Base-by-base conservation (phyloP, 345 rosid genomes). In the Camelina neglecta region DNA sequence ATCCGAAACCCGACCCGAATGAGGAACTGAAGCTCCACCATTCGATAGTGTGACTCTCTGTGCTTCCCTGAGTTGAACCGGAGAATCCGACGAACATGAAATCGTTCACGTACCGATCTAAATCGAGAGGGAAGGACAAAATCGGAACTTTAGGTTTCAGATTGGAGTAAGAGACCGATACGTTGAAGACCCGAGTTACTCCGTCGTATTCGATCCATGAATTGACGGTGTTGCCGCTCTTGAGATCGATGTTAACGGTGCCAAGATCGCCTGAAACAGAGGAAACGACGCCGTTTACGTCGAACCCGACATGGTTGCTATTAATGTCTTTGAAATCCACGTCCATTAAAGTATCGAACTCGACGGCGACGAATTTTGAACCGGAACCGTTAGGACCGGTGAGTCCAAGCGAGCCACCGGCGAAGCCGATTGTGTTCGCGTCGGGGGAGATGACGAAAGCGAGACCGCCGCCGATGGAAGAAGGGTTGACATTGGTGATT, bases 1-100 rank as follows among this genome's bases (percentile, higher is more conserved):
- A 48, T 44, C 69, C 70, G 0, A 73, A 23, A 55, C 47, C 73
- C 26, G 86, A 85, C 56, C 80, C 90, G 76, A 89, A 87, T 1
- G 91, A 82, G 11, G 95, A 87, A 47, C 82, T 87, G 67, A 93
- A 93, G 64, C 97, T 89, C 98, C 98, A 93, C 98, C 96, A 93
- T 26, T 90, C 96, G 11, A 93, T 85, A 65, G 72, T 89, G 72
- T 93, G 98, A 33, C 75, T 75, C 85, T 93, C 98, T 42, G 98
- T 93, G 51, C 98, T 93, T 15, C 98, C 97, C 71, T 93, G 95
- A 16, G 97, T 93, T 2, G 98, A 93, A 13, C 91, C 98, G 36
- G 96, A 83, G 79, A 93, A 93, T 11, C 98, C 98, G 4, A 93
- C 93, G 67, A 81, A 93, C 98, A 93, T 90, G 70, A 90, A 86